Evolutionary conservation across 345 rosid species (phyloP), one percentile per base, ranked within the genome.

Genomic region (Lepidium africanum): DNA sequence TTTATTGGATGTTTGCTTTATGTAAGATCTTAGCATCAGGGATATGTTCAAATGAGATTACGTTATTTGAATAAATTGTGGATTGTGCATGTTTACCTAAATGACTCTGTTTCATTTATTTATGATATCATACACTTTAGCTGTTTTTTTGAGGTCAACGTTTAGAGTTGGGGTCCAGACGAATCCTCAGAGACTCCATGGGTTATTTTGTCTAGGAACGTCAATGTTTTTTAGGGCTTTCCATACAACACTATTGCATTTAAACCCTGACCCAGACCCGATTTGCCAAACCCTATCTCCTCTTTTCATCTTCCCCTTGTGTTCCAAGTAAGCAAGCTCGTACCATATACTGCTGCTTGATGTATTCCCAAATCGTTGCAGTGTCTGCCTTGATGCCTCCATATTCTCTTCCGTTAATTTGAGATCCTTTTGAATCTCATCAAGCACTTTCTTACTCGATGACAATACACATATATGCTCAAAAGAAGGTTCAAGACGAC

Each of bases 281-380:
- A 85, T 72, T 51, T 89, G 89, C 88, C 86, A 84, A 64, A 84
- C 69, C 60, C 79, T 76, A 42, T 89, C 80, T 1, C 86, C 87
- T 63, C 60, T 71, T 72, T 76, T 85, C 3, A 90, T 67, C 75
- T 71, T 80, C n/a, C 5, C 38, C 25, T 71, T 75, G 19, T 82
- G 82, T 69, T 90, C 91, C 79, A 85, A 62, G 76, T 81, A 85
- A 52, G 90, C 90, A 57, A 89, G 76, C 50, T 86, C 87, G 36
- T 89, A 86, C 96, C 92, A 89, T 32, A 82, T 65, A 10, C 90
- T 85, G 37, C 92, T 86, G 59, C 93, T 89, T 0, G 91, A 87
- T 6, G 91, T 85, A 65, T 89, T 89, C 36, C 92, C 96, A 4
- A 89, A 87, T 11, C 83, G 76, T 65, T 82, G 81, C 58, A 87